These are phyloP conservation scores for Carex parvula DNA, from an alignment of 176 grass and related monocot genomes.

Conservation along the genomic window DNA sequence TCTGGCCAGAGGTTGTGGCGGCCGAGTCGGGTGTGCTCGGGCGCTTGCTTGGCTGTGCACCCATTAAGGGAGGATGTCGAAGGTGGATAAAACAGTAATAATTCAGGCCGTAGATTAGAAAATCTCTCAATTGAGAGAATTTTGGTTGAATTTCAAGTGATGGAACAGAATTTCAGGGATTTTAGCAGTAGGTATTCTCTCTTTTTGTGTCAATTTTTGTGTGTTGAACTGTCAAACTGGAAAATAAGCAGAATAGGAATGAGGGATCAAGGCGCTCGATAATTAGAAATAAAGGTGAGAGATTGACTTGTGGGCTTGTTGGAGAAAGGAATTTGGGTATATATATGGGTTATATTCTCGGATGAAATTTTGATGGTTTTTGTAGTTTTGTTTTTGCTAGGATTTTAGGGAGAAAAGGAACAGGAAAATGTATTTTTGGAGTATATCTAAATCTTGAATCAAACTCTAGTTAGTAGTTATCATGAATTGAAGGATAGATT, in stretches of 20 bases:
- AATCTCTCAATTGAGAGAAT: background rate
- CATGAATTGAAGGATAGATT: slow-evolving; percentile 32
- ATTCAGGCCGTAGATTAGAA: background rate
- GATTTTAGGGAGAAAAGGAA: background rate
- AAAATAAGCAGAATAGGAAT: slow-evolving; percentile 12
- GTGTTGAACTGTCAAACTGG: background rate
- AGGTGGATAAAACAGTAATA: background rate
- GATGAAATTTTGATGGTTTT: slow-evolving; percentile 6
- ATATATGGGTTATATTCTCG: background rate
- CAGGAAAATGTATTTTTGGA: slow-evolving; percentile 6
- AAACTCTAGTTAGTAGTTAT: background rate
- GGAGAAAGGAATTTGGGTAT: background rate
- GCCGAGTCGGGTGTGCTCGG: background rate
- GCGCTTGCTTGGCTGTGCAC: slow-evolving; percentile 24
- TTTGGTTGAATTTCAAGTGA: background rate
- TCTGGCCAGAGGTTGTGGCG: background rate
- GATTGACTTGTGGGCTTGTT: background rate
- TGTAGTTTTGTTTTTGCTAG: background rate
- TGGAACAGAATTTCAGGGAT: background rate
- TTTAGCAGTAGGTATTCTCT: background rate
- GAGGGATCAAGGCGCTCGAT: slow-evolving; percentile 13
- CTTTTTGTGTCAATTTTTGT: slow-evolving; percentile 1
- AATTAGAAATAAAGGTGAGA: background rate
- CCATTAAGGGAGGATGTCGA: slow-evolving; percentile 25
- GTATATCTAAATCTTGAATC: slow-evolving; percentile 7